A percentile compares a stretch with the other conserved stretches of the same genome.
Conservation (phyloP, 2,329 filamentous ascomycete genomes). For the Daldinia eschscholtzii region DNA sequence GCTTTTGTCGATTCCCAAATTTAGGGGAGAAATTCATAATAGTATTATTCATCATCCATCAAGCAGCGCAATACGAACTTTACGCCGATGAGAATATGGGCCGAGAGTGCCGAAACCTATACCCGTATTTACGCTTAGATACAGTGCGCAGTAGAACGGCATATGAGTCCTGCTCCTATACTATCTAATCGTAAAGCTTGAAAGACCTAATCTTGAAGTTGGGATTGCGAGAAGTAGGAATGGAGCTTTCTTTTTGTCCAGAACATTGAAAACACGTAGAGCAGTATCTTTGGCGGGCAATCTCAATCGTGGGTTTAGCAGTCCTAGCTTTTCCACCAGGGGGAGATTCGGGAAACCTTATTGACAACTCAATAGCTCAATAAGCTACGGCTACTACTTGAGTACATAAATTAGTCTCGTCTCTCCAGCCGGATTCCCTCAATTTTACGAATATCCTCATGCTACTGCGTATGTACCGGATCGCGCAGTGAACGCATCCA, state of each 20-base stretch:
- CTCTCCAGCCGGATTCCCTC: background rate
- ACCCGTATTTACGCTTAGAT: background rate
- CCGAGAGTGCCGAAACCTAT: background rate
- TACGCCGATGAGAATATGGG: background rate
- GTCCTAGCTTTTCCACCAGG: background rate
- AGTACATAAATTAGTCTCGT: background rate
- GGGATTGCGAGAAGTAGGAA: background rate
- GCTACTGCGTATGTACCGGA: slow-evolving; percentile 31
- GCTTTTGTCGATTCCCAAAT: background rate
- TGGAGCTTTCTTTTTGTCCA: background rate
- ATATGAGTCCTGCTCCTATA: background rate
- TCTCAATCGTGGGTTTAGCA: background rate
- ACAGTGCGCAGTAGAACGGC: background rate
- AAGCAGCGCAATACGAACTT: background rate
- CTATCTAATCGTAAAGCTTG: background rate
- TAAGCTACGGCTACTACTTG: background rate
- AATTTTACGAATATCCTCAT: slow-evolving; percentile 6
- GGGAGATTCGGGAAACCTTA: background rate
- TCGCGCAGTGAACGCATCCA: slow-evolving; percentile 47
- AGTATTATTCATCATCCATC: background rate
- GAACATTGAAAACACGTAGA: background rate
- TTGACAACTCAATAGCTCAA: background rate
- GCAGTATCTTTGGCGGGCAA: background rate
- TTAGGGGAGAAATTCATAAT: background rate
- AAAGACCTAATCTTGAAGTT: background rate